Percentiles rank a stretch among this genome's conserved stretches.
phyloP scores from a whole-genome alignment of 2,329 filamentous ascomycete species.

The Cercospora sp. region DNA sequence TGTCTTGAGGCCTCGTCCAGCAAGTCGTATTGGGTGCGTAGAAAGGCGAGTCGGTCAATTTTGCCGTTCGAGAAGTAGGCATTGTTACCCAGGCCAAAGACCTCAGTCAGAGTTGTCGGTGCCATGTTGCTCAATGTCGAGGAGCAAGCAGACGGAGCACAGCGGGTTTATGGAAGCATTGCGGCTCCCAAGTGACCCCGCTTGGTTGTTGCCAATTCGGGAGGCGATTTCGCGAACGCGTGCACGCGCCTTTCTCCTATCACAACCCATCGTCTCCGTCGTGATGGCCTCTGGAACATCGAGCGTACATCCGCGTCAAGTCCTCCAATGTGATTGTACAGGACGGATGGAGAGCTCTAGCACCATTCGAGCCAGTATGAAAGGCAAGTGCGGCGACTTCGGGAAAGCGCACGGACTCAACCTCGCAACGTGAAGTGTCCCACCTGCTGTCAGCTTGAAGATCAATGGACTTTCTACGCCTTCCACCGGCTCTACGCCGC shows the following conservation, averaged over 20 bases:
- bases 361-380: background rate
- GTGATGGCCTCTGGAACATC: background rate
- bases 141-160: background rate
- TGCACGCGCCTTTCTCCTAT: background rate
- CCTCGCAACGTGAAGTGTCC: background rate
- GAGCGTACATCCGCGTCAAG: background rate
- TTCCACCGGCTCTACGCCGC: conserved; percentile 30
- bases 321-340: background rate
- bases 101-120: conserved; percentile 21
- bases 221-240: background rate
- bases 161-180: conserved; percentile 3
- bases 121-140: conserved; percentile 11
- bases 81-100: conserved; percentile 27
- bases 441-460: background rate
- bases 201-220: background rate
- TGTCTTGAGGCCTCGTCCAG: conserved; percentile 27
- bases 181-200: conserved; percentile 2
- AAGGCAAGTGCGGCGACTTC: background rate
- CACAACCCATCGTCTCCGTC: background rate
- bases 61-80: conserved; percentile 27
- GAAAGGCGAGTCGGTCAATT: conserved; percentile 25
- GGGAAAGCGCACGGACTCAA: conserved; percentile 2
- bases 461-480: conserved; percentile 33
- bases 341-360: background rate
- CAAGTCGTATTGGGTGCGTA: conserved; percentile 23